A percentile compares a stretch with the other conserved stretches of the same genome.
Evolutionary conservation across 305 asterid genomes (phyloP).

Genomic region (Fraxinus floribunda): DNA sequence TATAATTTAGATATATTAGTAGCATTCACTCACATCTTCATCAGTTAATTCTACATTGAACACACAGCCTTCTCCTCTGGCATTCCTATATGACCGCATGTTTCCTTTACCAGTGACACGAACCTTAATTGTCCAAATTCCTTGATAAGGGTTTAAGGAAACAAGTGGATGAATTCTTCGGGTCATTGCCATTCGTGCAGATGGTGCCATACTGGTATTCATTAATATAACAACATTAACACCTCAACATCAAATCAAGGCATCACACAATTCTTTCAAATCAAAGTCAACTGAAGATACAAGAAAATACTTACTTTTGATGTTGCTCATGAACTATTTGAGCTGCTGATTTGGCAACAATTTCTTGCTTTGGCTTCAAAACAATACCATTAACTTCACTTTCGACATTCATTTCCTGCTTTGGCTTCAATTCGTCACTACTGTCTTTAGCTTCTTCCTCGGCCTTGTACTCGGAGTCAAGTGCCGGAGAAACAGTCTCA

Average conservation of each 20-base stretch:
- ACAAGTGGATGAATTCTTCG: slow-evolving; percentile 77
- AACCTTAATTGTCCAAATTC: slow-evolving; percentile 85
- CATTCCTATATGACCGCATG: slow-evolving; percentile 71
- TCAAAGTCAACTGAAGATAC: not conserved
- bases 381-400: slow-evolving; percentile 29
- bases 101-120: slow-evolving; percentile 76
- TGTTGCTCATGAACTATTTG: slow-evolving; percentile 73
- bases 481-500: slow-evolving; percentile 65
- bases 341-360: slow-evolving; percentile 66
- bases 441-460: slow-evolving; percentile 37
- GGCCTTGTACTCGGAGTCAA: slow-evolving; percentile 57
- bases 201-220: slow-evolving; percentile 65
- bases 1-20: not conserved
- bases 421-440: slow-evolving; percentile 29
- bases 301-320: slow-evolving; percentile 53
- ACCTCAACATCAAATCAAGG: not conserved
- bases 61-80: slow-evolving; percentile 88
- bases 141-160: slow-evolving; percentile 86
- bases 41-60: slow-evolving; percentile 91
- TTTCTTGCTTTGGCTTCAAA: slow-evolving; percentile 70
- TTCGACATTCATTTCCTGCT: slow-evolving; percentile 33
- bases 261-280: not conserved
- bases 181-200: slow-evolving; percentile 82
- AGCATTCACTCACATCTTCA: slow-evolving; percentile 64
- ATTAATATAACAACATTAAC: not conserved